phyloP scores from a whole-genome alignment of 176 grass and related monocot species.

The Cenchrus purpureus region DNA sequence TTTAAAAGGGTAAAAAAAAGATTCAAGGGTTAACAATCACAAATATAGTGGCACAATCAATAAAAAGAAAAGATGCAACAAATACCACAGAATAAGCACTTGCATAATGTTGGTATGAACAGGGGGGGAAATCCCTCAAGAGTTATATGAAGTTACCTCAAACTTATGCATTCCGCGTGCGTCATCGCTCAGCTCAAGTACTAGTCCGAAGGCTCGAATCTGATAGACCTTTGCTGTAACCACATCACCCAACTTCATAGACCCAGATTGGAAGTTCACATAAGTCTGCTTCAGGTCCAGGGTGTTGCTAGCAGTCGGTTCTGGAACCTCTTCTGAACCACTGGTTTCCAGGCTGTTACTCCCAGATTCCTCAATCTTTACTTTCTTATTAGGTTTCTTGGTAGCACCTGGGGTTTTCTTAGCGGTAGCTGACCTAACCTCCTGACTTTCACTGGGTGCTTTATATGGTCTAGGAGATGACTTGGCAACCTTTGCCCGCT shows the following conservation, averaged over 20 bases:
- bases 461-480: conserved; percentile 61
- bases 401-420: conserved; percentile 42
- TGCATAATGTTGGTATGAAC: neutral
- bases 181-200: conserved; percentile 85
- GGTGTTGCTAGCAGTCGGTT: conserved; percentile 32
- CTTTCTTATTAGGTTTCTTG: conserved; percentile 62
- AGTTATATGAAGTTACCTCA: conserved; percentile 58
- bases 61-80: too few species aligned
- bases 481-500: conserved; percentile 54
- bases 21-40: neutral
- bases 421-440: conserved; percentile 33
- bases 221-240: conserved; percentile 85
- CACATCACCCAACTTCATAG: conserved; percentile 75
- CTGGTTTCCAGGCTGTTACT: conserved; percentile 34
- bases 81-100: neutral
- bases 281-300: conserved; percentile 36
- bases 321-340: conserved; percentile 27
- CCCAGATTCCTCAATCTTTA: conserved; percentile 28
- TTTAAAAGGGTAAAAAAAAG: neutral
- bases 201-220: conserved; percentile 81
- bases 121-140: neutral
- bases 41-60: neutral
- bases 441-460: neutral
- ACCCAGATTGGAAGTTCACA: conserved; percentile 35
- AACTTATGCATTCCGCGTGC: conserved; percentile 92